Evolutionary conservation across 139 green algal genomes (phyloP), one percentile per base, ranked within the genome.

Genomic region (Coccomyxa sp.): DNA sequence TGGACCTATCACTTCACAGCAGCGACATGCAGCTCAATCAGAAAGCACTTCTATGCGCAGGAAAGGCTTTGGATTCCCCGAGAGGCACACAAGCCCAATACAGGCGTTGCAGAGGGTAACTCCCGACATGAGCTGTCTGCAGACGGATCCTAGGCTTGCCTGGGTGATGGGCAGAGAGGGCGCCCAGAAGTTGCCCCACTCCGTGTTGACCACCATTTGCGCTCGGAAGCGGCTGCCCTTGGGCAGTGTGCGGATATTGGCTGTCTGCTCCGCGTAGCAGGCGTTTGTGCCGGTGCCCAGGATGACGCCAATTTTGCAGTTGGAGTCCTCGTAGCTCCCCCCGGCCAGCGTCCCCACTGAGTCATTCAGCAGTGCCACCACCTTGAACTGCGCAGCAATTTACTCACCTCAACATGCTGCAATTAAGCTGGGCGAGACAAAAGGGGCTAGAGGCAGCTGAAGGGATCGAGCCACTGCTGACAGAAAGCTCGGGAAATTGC

Each of bases 281-380:
- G 89, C 92, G 82, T 98, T 98, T 83, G 93, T 97, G 76, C 95
- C 95, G 13, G 95, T 97, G 77, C 94, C 95, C 31, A 98, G 82
- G 58, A 98, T 97, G 83, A 97, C 88, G 58, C 90, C 92, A 16
- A 96, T 81, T 81, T 88, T 79, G 16, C 89, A 92, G 84, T 88
- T 76, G 12, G 79, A 82, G 31, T 97, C 91, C 57, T 83, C 67
- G 85, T 97, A 98, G 45, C 88, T 80, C 51, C 83, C 76, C 0
- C 87, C 89, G 4, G 94, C 88, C 58, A 96, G 85, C 17, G 92
- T 91, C 16, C 88, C 92, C 28, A 97, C 92, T 0, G 93, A 93
- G 89, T 98, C 94, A 74, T 98, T 98, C 58, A 98, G 85, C 17
- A 98, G 82, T 13, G 87, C 90, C 15, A 83, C 66, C 28, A 95